phyloP scores from a whole-genome alignment of 2,329 filamentous ascomycete genomes.

The Botrytis fabae region DNA sequence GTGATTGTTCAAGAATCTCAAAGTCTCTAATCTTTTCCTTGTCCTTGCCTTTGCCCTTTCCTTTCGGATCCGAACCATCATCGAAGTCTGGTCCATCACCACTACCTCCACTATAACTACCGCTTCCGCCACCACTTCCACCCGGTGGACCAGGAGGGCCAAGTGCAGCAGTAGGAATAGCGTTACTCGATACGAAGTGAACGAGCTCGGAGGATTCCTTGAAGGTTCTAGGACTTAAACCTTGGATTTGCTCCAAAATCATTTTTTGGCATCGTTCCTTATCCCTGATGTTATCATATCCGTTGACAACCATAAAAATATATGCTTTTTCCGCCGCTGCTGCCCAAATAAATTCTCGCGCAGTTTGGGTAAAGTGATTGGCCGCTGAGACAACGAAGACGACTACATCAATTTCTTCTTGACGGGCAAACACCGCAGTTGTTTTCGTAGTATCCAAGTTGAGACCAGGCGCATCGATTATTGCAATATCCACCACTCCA shows the following conservation, averaged over 20 bases:
- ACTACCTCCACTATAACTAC: conserved; percentile 57
- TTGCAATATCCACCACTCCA: conserved; percentile 93
- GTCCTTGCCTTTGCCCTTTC: conserved; percentile 79
- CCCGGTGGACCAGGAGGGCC: conserved; percentile 46
- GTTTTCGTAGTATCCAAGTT: conserved; percentile 97
- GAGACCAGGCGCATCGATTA: conserved; percentile 93
- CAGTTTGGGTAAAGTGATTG: conserved; percentile 96
- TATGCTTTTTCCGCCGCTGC: conserved; percentile 97
- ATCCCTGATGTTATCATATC: conserved; percentile 90
- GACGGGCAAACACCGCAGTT: conserved; percentile 92
- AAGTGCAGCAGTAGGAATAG: conserved; percentile 71
- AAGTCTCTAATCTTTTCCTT: conserved; percentile 89
- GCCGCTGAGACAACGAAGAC: conserved; percentile 97
- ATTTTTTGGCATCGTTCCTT: conserved; percentile 88
- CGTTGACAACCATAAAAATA: conserved; percentile 98
- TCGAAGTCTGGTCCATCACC: conserved; percentile 45
- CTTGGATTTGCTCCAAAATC: conserved; percentile 85
- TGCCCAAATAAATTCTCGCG: conserved; percentile 96
- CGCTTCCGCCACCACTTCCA: conserved; percentile 54
- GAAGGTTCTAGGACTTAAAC: conserved; percentile 86
- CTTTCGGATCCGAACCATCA: conserved; percentile 54
- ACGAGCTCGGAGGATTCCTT: conserved; percentile 92
- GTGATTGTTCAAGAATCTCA: conserved; percentile 80
- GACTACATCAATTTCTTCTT: conserved; percentile 98
- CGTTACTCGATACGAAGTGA: conserved; percentile 97